phyloP scores from a whole-genome alignment of 2,329 filamentous ascomycete genomes.

The Penicillium sp. region DNA sequence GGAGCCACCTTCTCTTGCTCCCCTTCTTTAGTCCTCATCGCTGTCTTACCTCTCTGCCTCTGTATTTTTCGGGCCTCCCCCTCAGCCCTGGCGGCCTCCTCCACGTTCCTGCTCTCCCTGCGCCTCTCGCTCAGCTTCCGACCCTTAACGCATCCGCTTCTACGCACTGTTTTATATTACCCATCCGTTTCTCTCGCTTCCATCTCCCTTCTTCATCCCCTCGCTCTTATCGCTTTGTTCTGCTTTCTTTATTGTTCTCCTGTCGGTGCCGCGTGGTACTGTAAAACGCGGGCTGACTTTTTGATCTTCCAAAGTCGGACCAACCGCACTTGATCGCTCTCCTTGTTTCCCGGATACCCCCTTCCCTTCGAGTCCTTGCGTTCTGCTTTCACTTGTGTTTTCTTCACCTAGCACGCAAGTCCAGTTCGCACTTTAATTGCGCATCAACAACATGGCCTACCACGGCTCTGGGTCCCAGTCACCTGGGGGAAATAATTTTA shows the following conservation, averaged over 20 bases:
- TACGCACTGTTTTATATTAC: constrained; percentile 20
- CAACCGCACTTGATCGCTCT: constrained; percentile 13
- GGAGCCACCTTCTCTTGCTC: constrained; percentile 12
- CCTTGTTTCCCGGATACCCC: constrained; percentile 30
- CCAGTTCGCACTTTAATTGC: constrained; percentile 20
- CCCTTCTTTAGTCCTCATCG: constrained; percentile 8
- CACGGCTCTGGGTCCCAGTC: constrained; percentile 58
- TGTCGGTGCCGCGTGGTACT: constrained; percentile 12
- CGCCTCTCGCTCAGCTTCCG: constrained; percentile 23
- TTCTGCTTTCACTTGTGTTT: constrained; percentile 19
- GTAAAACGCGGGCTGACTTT: constrained; percentile 16
- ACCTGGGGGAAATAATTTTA: constrained; percentile 49
- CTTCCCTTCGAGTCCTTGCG: constrained; percentile 26
- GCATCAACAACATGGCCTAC: constrained; percentile 63
- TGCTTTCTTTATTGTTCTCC: constrained; percentile 21
- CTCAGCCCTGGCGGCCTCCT: constrained; percentile 33
- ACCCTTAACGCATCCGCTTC: constrained; percentile 20
- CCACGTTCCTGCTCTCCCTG: constrained; percentile 29
- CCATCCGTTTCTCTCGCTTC: constrained; percentile 5
- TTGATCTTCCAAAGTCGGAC: constrained; percentile 19
- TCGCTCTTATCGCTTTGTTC: constrained; percentile 18
- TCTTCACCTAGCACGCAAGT: constrained; percentile 19
- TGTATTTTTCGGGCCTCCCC: constrained; percentile 24
- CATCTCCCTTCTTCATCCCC: constrained; percentile 13
- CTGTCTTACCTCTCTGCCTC: constrained; percentile 18